These are phyloP conservation scores for Mycena floridula DNA, from an alignment of 768 basidiomycete species.

Conservation along the genomic window DNA sequence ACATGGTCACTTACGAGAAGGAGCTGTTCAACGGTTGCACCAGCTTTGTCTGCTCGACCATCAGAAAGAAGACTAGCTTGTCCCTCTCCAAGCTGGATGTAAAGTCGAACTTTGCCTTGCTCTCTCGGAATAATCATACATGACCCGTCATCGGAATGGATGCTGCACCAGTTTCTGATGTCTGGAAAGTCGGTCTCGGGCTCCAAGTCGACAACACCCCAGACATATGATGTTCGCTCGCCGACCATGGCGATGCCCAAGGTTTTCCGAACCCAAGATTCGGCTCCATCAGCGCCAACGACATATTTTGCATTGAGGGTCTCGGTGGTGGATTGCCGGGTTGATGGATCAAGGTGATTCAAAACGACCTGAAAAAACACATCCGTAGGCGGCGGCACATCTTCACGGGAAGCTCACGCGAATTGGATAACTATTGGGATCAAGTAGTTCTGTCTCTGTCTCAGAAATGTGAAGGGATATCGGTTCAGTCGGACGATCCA, in stretches of 20 bases:
- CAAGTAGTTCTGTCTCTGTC: too few relatives aligned
- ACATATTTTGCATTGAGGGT: constrained; percentile 68
- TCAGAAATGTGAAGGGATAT: constrained; percentile 39
- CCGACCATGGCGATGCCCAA: constrained; percentile 70
- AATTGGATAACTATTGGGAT: too few relatives aligned
- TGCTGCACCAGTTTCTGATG: constrained; percentile 53
- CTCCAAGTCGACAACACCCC: constrained; percentile 75
- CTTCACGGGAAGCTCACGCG: too few relatives aligned
- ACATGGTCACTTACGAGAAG: too few relatives aligned
- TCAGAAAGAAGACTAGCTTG: constrained; percentile 36
- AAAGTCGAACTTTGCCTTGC: constrained; percentile 60
- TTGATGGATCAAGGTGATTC: too few relatives aligned
- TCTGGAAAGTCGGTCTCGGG: constrained; percentile 78
- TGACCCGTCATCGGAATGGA: constrained; percentile 64
- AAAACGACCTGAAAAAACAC: too few relatives aligned
- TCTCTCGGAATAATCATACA: constrained; percentile 75
- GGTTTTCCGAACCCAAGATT: constrained; percentile 75
- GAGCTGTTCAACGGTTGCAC: constrained; percentile 42
- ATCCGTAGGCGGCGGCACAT: too few relatives aligned
- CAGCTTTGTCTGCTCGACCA: constrained; percentile 49
- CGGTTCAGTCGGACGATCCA: constrained; percentile 46
- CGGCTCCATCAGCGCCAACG: constrained; percentile 74
- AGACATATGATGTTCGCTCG: constrained; percentile 70
- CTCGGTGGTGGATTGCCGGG: too few relatives aligned
- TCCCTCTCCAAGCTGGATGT: constrained; percentile 56